A percentile compares a stretch with the other conserved stretches of the same genome.
phyloP scores from a whole-genome alignment of 129 eudicot species.

The Flaveria linearis region DNA sequence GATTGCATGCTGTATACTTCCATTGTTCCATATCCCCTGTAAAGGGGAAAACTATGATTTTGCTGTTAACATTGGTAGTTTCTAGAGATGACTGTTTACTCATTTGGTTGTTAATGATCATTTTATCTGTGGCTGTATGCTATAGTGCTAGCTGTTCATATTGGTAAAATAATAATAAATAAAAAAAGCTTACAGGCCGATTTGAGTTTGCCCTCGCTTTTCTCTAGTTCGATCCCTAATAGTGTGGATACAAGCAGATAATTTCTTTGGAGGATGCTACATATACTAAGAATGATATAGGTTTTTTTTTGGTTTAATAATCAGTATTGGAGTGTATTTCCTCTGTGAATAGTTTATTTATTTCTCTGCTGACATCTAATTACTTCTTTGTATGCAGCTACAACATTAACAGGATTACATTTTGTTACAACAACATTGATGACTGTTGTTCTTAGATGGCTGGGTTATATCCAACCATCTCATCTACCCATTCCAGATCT shows the following conservation, averaged over 20 bases:
- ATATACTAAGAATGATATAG: background rate
- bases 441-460: constrained; percentile 70
- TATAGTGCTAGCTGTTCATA: background rate
- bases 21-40: background rate
- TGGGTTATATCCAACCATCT: constrained; percentile 79
- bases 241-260: background rate
- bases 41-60: background rate
- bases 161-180: background rate
- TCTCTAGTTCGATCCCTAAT: background rate
- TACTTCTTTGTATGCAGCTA: constrained; percentile 53
- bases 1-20: background rate
- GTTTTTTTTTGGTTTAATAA: constrained; percentile 10
- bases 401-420: constrained; percentile 84
- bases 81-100: background rate
- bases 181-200: background rate
- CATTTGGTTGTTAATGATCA: background rate
- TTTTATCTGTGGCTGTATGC: background rate
- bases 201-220: constrained; percentile 2
- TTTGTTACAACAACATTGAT: constrained; percentile 75
- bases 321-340: background rate
- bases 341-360: background rate
- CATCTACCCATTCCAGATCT: constrained; percentile 66
- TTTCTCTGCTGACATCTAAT: constrained; percentile 1
- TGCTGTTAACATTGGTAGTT: background rate
- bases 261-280: background rate